Percentiles rank a stretch among this genome's conserved stretches.
Evolutionary conservation across 495 filamentous ascomycete genomes (phyloP).

Genomic region (Talaromyces adpressus): DNA sequence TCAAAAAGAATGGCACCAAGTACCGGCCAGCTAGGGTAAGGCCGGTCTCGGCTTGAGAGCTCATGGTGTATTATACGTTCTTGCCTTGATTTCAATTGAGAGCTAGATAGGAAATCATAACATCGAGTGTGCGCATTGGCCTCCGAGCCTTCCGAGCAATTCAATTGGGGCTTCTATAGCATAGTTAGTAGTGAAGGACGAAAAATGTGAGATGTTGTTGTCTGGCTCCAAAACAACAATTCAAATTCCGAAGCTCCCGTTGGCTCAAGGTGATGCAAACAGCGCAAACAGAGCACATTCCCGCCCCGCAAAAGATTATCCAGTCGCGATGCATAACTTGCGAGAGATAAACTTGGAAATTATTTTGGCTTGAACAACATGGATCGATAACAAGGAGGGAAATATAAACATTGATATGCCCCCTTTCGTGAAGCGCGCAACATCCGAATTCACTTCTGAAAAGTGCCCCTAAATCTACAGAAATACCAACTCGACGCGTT

Average conservation of each 20-base stretch:
- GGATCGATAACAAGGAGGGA: not conserved
- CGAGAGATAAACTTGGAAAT: not conserved
- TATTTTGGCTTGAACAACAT: conserved; percentile 2
- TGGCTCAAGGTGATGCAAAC: conserved; percentile 23
- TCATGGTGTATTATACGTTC: conserved; percentile 21
- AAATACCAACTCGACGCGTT: not conserved
- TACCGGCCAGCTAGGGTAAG: conserved; percentile 36
- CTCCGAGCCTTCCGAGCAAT: not conserved
- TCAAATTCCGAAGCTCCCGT: conserved; percentile 7
- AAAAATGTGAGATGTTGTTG: conserved; percentile 6
- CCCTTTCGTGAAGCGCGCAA: not conserved
- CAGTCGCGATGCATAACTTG: not conserved
- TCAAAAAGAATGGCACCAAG: conserved; percentile 32
- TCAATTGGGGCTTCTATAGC: not conserved
- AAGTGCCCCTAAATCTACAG: not conserved
- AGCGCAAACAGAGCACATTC: conserved; percentile 15
- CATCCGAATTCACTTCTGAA: not conserved
- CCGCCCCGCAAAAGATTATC: conserved; percentile 4
- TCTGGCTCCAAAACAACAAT: not conserved
- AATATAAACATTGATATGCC: conserved; percentile 5
- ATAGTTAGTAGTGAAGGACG: conserved; percentile 3
- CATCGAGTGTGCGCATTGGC: not conserved
- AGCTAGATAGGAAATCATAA: not conserved
- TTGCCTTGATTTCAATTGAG: not conserved
- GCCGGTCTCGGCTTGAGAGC: conserved; percentile 24